Evolutionary conservation across 2,329 filamentous ascomycete species (phyloP).

Genomic region (Myriosclerotinia curreyana): DNA sequence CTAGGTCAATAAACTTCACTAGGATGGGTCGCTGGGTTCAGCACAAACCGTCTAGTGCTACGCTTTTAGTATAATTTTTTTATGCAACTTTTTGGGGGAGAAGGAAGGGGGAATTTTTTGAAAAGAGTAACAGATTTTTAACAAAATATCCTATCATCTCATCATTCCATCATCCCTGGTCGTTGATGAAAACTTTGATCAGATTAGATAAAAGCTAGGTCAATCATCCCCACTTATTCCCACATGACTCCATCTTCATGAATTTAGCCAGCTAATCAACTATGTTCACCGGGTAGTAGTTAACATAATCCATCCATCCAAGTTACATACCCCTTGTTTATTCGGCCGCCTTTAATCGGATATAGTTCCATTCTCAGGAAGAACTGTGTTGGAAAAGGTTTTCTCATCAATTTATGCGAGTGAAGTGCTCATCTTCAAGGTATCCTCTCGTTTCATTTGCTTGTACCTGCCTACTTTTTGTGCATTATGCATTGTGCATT

Average conservation of each 20-base stretch:
- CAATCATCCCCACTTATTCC: constrained; percentile 1
- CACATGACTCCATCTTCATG: background rate
- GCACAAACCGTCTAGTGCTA: too few species aligned
- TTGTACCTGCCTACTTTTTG: background rate
- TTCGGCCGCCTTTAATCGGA: background rate
- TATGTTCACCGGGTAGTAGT: background rate
- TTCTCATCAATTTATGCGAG: background rate
- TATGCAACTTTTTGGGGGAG: too few species aligned
- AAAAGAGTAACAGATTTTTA: too few species aligned
- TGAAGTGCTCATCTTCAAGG: background rate
- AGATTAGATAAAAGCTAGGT: constrained; percentile 18
- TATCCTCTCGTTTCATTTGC: background rate
- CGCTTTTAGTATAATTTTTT: too few species aligned
- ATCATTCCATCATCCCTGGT: background rate
- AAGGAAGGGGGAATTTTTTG: too few species aligned
- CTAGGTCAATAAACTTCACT: constrained; percentile 3
- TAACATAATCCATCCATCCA: background rate
- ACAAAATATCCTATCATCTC: too few species aligned
- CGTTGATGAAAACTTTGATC: constrained; percentile 18
- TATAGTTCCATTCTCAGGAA: background rate
- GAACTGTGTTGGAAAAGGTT: constrained; percentile 2
- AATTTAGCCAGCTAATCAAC: constrained; percentile 14
- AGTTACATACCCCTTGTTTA: background rate
- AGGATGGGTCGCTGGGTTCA: too few species aligned
- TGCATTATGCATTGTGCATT: background rate